A percentile compares a stretch with the other conserved stretches of the same genome.
Evolutionary conservation across 2,329 filamentous ascomycete species (phyloP).

Genomic region (Phyllosticta paracitricarpa): DNA sequence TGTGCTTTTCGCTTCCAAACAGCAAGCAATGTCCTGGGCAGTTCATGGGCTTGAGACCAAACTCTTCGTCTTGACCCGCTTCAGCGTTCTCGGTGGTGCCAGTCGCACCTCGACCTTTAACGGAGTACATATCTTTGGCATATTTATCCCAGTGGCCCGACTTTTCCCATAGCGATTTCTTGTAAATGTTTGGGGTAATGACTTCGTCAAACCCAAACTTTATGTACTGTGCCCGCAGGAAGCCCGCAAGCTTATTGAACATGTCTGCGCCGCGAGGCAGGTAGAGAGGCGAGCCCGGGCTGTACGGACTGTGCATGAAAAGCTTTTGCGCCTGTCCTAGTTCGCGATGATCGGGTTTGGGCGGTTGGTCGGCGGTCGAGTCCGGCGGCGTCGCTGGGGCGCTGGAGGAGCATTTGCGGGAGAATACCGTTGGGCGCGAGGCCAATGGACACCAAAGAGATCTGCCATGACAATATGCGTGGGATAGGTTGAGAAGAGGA

Average conservation of each 20-base stretch:
- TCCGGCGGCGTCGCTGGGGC: constrained; percentile 17
- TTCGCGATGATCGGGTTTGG: constrained; percentile 40
- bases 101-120: constrained; percentile 40
- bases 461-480: constrained; percentile 4
- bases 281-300: constrained; percentile 77
- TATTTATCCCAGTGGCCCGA: constrained; percentile 87
- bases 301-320: constrained; percentile 69
- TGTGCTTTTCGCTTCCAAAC: constrained; percentile 72
- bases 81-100: constrained; percentile 39
- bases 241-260: constrained; percentile 74
- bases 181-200: constrained; percentile 84
- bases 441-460: not conserved
- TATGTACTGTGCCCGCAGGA: constrained; percentile 73
- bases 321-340: constrained; percentile 54
- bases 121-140: constrained; percentile 84
- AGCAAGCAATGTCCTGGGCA: constrained; percentile 90
- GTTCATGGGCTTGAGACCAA: constrained; percentile 89
- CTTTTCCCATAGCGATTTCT: constrained; percentile 74
- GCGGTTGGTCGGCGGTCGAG: constrained; percentile 17
- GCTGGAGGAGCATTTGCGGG: constrained; percentile 26
- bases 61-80: constrained; percentile 55
- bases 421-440: not conserved
- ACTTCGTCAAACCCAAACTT: constrained; percentile 82
- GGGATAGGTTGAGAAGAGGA: constrained; percentile 14
- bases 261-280: constrained; percentile 71